Conservation (phyloP, 2,329 filamentous ascomycete genomes). For the Arthrinium phaeospermum region DNA sequence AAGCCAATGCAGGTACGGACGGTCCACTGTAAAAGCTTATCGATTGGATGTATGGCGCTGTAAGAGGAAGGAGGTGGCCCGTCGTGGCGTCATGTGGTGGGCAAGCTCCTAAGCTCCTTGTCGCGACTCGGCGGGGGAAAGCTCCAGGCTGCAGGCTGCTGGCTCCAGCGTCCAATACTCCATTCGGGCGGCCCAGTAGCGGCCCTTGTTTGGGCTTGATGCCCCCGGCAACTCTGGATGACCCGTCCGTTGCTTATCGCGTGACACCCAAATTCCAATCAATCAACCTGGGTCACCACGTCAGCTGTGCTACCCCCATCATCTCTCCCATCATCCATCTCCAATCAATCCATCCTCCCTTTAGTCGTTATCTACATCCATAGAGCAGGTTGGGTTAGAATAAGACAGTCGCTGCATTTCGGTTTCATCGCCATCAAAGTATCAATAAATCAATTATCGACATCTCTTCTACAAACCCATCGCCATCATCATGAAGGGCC, state of each 20-base stretch:
- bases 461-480: neutral
- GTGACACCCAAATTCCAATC: conserved; percentile 4
- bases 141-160: neutral
- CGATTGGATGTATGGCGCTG: neutral
- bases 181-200: neutral
- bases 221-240: neutral
- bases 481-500: conserved; percentile 38
- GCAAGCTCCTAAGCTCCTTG: neutral
- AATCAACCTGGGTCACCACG: neutral
- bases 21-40: conserved; percentile 14
- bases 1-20: neutral
- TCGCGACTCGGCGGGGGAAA: conserved; percentile 2
- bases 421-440: neutral
- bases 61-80: neutral
- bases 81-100: neutral
- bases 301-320: neutral
- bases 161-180: neutral
- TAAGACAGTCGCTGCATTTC: neutral
- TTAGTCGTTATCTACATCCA: neutral
- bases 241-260: conserved; percentile 8
- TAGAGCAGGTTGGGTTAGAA: neutral
- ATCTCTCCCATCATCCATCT: neutral
- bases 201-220: neutral
- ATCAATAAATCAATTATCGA: neutral
- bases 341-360: neutral